phyloP scores from a whole-genome alignment of 108 stramenopile genomes.

The Mayamaea pseudoterrestris region DNA sequence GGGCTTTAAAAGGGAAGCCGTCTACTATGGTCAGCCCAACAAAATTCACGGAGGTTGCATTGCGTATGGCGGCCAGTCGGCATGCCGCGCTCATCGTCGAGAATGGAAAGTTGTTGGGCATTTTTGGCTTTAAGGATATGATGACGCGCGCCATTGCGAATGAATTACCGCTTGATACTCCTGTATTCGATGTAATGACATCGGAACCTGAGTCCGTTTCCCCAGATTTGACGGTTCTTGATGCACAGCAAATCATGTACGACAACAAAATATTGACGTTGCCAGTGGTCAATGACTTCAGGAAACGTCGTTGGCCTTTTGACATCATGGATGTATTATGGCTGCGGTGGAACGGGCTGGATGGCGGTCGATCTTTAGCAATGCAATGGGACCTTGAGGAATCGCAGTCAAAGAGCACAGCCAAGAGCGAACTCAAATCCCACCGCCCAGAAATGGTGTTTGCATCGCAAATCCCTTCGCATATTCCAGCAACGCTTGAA shows the following conservation, averaged over 20 bases:
- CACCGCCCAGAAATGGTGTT: neutral
- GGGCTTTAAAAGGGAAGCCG: slow-evolving; percentile 54
- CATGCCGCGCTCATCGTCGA: slow-evolving; percentile 82
- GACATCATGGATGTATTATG: slow-evolving; percentile 92
- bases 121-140: slow-evolving; percentile 93
- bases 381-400: slow-evolving; percentile 56
- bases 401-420: neutral
- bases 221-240: slow-evolving; percentile 79
- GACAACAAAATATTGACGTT: slow-evolving; percentile 91
- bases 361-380: slow-evolving; percentile 63
- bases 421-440: slow-evolving; percentile 11
- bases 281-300: slow-evolving; percentile 92
- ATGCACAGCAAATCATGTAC: slow-evolving; percentile 90
- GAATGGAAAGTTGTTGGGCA: slow-evolving; percentile 55
- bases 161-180: slow-evolving; percentile 47
- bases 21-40: slow-evolving; percentile 53
- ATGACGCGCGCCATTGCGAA: slow-evolving; percentile 88
- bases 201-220: slow-evolving; percentile 85
- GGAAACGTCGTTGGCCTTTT: slow-evolving; percentile 38
- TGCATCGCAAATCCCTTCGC: slow-evolving; percentile 21
- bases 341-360: slow-evolving; percentile 59
- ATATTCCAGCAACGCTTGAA: slow-evolving; percentile 70
- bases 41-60: slow-evolving; percentile 58
- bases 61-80: slow-evolving; percentile 66
- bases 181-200: slow-evolving; percentile 82